Percentiles rank a stretch among this genome's conserved stretches.
phyloP scores from a whole-genome alignment of 1,139 yeast genomes.

The Hyphopichia khmerensis region DNA sequence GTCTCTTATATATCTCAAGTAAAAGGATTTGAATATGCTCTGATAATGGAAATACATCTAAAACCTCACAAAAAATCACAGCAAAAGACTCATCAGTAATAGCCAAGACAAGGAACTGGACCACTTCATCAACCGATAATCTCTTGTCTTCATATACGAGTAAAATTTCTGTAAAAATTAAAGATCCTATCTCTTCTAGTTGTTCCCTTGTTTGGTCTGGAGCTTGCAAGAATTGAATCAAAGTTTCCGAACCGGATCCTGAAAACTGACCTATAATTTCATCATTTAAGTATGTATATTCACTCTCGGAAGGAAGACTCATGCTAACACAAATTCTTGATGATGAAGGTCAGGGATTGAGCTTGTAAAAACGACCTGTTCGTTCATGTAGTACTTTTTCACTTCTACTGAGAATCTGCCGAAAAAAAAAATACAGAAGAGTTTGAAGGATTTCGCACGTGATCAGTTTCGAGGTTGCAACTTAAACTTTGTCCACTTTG shows the following conservation, averaged over 20 bases:
- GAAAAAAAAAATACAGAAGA: background rate
- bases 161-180: slow-evolving; percentile 38
- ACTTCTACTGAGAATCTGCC: background rate
- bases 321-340: background rate
- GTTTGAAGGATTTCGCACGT: too few relatives aligned
- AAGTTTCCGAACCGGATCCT: slow-evolving; percentile 26
- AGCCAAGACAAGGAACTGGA: slow-evolving; percentile 27
- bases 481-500: too few relatives aligned
- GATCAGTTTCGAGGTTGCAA: too few relatives aligned
- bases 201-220: slow-evolving; percentile 13
- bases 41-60: slow-evolving; percentile 43
- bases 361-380: background rate
- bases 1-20: slow-evolving; percentile 20
- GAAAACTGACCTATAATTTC: slow-evolving; percentile 28
- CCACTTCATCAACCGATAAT: slow-evolving; percentile 21
- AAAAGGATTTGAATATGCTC: slow-evolving; percentile 28
- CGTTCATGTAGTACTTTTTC: background rate
- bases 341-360: background rate
- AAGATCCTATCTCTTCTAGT: slow-evolving; percentile 13
- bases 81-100: slow-evolving; percentile 36
- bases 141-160: slow-evolving; percentile 27
- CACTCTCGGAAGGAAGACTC: background rate
- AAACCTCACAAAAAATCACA: slow-evolving; percentile 41
- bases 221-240: slow-evolving; percentile 29
- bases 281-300: slow-evolving; percentile 24